phyloP scores from a whole-genome alignment of 805 yeast species.

The Hemisphaericaspora nanyangensis region DNA sequence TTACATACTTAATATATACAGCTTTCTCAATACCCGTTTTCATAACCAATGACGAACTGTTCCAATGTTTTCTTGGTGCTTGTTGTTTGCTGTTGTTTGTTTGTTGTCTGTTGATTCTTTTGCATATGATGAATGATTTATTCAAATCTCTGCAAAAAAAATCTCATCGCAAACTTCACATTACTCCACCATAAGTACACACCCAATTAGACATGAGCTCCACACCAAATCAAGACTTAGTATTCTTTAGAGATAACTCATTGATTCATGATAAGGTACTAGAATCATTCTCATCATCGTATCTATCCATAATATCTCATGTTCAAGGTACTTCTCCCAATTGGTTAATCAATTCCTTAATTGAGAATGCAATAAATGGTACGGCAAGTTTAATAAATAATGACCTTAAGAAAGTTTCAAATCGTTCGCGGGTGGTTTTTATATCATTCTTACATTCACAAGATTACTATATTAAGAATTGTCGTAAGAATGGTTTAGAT shows the following conservation, averaged over 20 bases:
- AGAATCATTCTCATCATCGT: slow-evolving; percentile 11
- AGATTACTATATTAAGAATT: slow-evolving; percentile 30
- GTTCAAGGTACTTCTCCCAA: slow-evolving; percentile 53
- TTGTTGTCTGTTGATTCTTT: not conserved
- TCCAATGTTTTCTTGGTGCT: too few relatives aligned
- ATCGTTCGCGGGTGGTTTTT: slow-evolving; percentile 28
- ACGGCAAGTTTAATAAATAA: slow-evolving; percentile 40
- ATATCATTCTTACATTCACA: slow-evolving; percentile 32
- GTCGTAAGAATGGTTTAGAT: slow-evolving; percentile 39
- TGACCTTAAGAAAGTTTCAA: slow-evolving; percentile 18
- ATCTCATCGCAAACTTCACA: not conserved
- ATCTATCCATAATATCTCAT: slow-evolving; percentile 28
- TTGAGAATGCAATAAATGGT: slow-evolving; percentile 50
- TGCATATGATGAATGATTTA: not conserved
- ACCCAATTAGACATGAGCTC: not conserved
- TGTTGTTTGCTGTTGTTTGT: too few relatives aligned
- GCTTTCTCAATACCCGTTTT: not conserved
- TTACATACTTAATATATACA: not conserved
- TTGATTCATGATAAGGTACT: slow-evolving; percentile 30
- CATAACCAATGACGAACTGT: not conserved
- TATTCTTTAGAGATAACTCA: slow-evolving; percentile 48
- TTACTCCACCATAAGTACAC: not conserved
- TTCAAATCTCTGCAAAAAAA: not conserved
- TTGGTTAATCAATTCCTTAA: slow-evolving; percentile 57
- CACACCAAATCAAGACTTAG: slow-evolving; percentile 56